Evolutionary conservation across 2,329 filamentous ascomycete genomes (phyloP), one percentile per base, ranked within the genome.

Genomic region (Uncinocarpus reesii): DNA sequence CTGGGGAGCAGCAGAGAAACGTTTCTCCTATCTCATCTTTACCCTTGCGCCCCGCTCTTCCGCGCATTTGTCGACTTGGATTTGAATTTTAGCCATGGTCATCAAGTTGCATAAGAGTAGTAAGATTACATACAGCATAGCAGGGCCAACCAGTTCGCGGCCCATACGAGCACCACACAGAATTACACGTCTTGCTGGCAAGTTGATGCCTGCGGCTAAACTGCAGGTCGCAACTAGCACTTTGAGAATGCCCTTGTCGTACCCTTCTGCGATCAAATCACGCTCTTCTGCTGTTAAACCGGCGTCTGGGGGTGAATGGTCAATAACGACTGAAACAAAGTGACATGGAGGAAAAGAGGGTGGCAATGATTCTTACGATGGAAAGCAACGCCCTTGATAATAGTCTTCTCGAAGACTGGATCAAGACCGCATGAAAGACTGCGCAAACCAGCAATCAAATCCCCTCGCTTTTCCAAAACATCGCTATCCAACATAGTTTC

Each of bases 201-300:
- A 67, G 62, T 89, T 88, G 50, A 89, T 86, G n/a, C 84, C 84
- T 11, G 84, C 84, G n/a, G 84, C 84, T 49, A 89, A 73, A 60
- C 83, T 86, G 57, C 83, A 87, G 1, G 84, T 89, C 31, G 84
- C 84, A 13, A 86, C 79, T 45, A 86, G 80, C 0, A 86, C 78
- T 55, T 82, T 81, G 15, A 88, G 61, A 4, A 76, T 69, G 0
- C 84, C 83, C 32, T 68, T 63, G 58, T 88, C 84, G 55, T 86
- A 88, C 10, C 83, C 83, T 29, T 73, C 74, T 2, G 83, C 79
- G 47, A 88, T 75, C 6, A 87, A 66, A 42, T 86, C 83, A 42
- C 84, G 75, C 61, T 89, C 84, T 64, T 89, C 84, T 0, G 76
- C 80, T 0, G 84, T 88, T 57, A 89, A 72, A 13, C 65, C 66